Evolutionary conservation across 2,329 filamentous ascomycete genomes (phyloP), one percentile per base, ranked within the genome.

Genomic region (Neobulgaria alba): DNA sequence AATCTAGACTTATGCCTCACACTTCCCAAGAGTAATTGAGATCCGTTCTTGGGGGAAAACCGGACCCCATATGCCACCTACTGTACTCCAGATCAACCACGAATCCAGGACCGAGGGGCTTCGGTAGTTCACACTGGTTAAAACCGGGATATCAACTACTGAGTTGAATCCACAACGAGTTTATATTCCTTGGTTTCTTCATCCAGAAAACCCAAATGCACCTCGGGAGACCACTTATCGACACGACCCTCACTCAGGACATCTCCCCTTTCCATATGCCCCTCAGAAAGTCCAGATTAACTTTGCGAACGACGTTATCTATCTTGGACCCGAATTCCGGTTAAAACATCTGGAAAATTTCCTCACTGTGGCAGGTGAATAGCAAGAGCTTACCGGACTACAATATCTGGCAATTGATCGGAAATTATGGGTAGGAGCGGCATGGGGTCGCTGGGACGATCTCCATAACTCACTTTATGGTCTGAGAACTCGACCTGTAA

Each of bases 11-110:
- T n/a, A n/a, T n/a, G n/a, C n/a, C n/a, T n/a, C n/a, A n/a, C n/a
- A n/a, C n/a, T n/a, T n/a, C n/a, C n/a, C n/a, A n/a, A n/a, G n/a
- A n/a, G n/a, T n/a, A n/a, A 44, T 53, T 14, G 51, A 53, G 29
- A 29, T 53, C n/a, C 41, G 51, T 19, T 51, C 51, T n/a, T 53
- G 48, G 48, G 48, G 48, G 21, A 21, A 47, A 16, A 42, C 34
- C n/a, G n/a, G 8, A 30, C 14, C n/a, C n/a, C n/a, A n/a, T n/a
- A n/a, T n/a, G n/a, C n/a, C n/a, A n/a, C n/a, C 50, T 8, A 16
- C 46, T n/a, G 41, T 54, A n/a, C 38, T 52, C 10, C 44, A 41
- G 7, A 34, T 47, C 17, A 49, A 43, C 18, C 42, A 38, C 9
- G 51, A 54, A 37, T 52, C 51, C 3, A 38, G 51, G 3, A 15